Evolutionary conservation across 2,329 filamentous ascomycete genomes (phyloP), one percentile per base, ranked within the genome.

Genomic region (Thielaviopsis ethacetica): DNA sequence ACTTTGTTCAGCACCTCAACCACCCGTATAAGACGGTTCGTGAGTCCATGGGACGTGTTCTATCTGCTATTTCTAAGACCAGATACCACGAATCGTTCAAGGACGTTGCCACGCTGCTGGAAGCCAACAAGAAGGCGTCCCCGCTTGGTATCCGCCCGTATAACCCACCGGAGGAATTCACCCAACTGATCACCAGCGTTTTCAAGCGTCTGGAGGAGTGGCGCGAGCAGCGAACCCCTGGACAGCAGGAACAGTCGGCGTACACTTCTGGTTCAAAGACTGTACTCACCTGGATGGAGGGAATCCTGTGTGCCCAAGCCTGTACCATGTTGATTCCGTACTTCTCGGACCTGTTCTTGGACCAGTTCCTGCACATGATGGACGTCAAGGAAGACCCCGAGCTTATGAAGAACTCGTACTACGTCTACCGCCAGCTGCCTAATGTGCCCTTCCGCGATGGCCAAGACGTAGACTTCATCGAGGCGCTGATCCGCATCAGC

Each of bases 371-470:
- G 57, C 91, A 98, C 75, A 98, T 98, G 93, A 98, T 98, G 91
- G 93, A 98, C 67, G 89, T 98, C 69, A 97, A 97, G 70, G 93
- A 98, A 70, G 93, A 98, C 66, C 90, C 89, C 0, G 94, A 98
- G 70, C 79, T 98, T 1, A 94, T 96, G 76, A 85, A 87, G 10
- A 79, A 96, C 9, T 91, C 93, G 0, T 98, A 97, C 68, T 90
- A 95, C 67, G 93, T 98, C 50, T 98, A 97, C 75, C 86, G 91
- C 6, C 91, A 98, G 67, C 75, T 98, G 17, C 90, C 93, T 15
- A 98, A 98, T 69, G 89, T 98, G 59, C 91, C 93, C 0, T 91
- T 96, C 72, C 84, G 88, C 1, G 80, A 84, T 34, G 90, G 91
- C 60, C 88, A 96, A 69, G 89, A 95, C 65, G 81, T 82, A 3